Conservation (phyloP, 768 basidiomycete species). For the Tricholoma sp. region DNA sequence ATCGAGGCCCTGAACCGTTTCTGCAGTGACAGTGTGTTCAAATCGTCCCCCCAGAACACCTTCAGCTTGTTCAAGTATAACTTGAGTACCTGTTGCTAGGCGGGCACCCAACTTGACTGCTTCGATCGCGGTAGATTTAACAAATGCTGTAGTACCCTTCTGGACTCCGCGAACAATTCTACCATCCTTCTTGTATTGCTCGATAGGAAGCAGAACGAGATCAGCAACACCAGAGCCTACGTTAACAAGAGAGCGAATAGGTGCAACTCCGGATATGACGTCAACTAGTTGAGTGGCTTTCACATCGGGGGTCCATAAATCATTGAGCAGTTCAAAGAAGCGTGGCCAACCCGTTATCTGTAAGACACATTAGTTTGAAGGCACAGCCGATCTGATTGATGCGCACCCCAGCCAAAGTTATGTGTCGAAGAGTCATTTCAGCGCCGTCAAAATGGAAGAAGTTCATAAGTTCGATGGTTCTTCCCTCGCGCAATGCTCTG, state of each 20-base stretch:
- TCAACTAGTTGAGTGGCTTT: constrained; percentile 98
- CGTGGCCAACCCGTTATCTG: constrained; percentile 93
- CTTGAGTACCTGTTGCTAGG: constrained; percentile 95
- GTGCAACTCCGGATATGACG: constrained; percentile 93
- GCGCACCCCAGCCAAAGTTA: constrained; percentile 86
- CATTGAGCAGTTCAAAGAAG: constrained; percentile 89
- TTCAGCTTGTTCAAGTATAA: constrained; percentile 95
- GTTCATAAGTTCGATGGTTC: constrained; percentile 97
- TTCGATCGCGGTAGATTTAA: constrained; percentile 92
- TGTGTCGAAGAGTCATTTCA: constrained; percentile 94
- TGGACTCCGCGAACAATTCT: constrained; percentile 89
- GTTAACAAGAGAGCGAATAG: constrained; percentile 94
- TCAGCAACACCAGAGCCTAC: constrained; percentile 97
- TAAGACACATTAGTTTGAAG: constrained; percentile 2
- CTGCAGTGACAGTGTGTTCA: constrained; percentile 57
- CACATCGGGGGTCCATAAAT: constrained; percentile 98
- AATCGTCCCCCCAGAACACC: constrained; percentile 81
- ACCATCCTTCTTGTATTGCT: constrained; percentile 97
- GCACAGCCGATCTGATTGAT: neutral
- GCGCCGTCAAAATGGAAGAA: constrained; percentile 99
- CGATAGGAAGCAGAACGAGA: constrained; percentile 90
- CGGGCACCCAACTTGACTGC: constrained; percentile 92
- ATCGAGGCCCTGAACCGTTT: constrained; percentile 50
- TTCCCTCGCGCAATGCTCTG: constrained; percentile 81
- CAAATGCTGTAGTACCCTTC: constrained; percentile 88